Percentiles rank a stretch among this genome's conserved stretches.
Conservation (phyloP, 75 land plant species). For the Isoetes taiwanensis region DNA sequence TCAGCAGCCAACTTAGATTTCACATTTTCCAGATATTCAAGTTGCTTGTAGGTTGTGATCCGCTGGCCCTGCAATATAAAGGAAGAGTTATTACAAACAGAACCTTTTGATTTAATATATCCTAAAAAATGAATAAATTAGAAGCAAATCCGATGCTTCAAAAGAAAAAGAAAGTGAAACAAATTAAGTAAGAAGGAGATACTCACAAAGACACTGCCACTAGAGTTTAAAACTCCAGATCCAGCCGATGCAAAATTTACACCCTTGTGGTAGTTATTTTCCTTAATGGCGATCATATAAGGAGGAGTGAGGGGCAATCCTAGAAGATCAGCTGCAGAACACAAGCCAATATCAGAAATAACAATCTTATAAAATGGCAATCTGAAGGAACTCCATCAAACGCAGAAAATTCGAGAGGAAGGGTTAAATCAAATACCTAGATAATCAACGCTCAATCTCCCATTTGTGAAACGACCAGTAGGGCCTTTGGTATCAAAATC, state of each 20-base stretch:
- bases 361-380: not conserved
- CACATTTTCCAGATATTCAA: not conserved
- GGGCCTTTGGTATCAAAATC: not conserved
- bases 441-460: slow-evolving; percentile 3
- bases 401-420: too few species aligned
- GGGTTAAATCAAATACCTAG: not conserved
- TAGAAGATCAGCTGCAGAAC: not conserved
- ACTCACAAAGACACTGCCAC: slow-evolving; percentile 2
- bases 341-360: not conserved
- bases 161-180: not conserved
- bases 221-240: not conserved
- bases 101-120: not conserved
- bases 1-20: not conserved
- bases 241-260: slow-evolving; percentile 7
- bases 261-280: not conserved
- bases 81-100: not conserved
- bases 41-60: not conserved
- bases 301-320: not conserved
- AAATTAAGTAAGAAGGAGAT: too few species aligned
- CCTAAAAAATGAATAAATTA: not conserved
- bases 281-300: not conserved
- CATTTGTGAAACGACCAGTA: slow-evolving; percentile 1
- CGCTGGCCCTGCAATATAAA: not conserved
- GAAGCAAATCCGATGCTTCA: not conserved
- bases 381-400: too few species aligned